Evolutionary conservation across 225 moss, liverwort and hornwort genomes (phyloP), one percentile per base, ranked within the genome.

Genomic region (Sphagnum contortum): DNA sequence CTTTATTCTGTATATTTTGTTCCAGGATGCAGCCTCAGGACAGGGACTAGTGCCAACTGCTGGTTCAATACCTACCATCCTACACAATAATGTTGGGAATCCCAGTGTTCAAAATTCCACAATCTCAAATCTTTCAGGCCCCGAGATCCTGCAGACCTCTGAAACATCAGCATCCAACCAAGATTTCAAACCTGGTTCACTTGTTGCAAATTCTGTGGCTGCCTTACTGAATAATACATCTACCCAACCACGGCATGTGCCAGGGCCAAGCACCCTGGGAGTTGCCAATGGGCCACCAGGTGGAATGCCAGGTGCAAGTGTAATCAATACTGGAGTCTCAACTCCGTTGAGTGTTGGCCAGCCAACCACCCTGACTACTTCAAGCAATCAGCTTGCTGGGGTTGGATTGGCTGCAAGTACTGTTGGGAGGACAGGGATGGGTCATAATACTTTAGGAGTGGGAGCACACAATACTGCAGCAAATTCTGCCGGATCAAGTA

Each of bases 231-330:
- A 59, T 49, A 88, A 81, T 65, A 88, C 77, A 74, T 76, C 87
- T 44, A 70, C 87, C 52, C 91, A 87, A 71, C 71, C 94, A 55
- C 94, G 87, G 69, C 89, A 91, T 77, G 83, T 82, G 70, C 75
- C 90, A 47, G 84, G 81, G 71, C 57, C 90, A 52, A 68, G 76
- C 57, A 71, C 90, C 44, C 65, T 95, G 75, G 85, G 89, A 55
- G 61, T 72, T 67, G 76, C 65, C 59, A 85, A 76, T 75, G 86
- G 85, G 59, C 89, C 78, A 54, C 59, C 88, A 49, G 72, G 79
- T 45, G 68, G 87, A 58, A 68, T 82, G 63, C 67, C 83, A 60
- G 78, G 71, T 58, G 67, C 80, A 8, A 73, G 55, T 58, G 68
- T 71, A 61, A 78, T 74, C 14, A 71, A 74, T 64, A 68, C 84